These are phyloP conservation scores for Heterobasidion occidentale DNA, from an alignment of 1,284 basidiomycete species.

Conservation along the genomic window DNA sequence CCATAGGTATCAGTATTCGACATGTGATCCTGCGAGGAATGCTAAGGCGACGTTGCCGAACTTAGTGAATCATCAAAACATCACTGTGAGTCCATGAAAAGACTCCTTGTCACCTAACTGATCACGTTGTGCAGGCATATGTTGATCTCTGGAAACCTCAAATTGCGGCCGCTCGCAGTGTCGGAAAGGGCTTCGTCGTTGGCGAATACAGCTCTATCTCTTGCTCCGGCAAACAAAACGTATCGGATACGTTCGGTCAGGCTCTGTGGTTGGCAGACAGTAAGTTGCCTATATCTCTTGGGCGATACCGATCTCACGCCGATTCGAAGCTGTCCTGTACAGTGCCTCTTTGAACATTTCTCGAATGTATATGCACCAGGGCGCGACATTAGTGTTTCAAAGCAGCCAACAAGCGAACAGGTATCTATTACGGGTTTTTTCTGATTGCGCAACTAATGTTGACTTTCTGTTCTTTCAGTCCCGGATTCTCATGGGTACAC, in stretches of 20 bases:
- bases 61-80: conserved; percentile 26
- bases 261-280: conserved; percentile 28
- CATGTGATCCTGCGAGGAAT: conserved; percentile 26
- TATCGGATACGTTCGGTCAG: conserved; percentile 28
- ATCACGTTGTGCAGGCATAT: conserved; percentile 16
- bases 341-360: conserved; percentile 24
- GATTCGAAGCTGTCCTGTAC: conserved; percentile 22
- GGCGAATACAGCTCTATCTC: conserved; percentile 28
- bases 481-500: conserved; percentile 26
- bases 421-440: conserved; percentile 6
- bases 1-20: conserved; percentile 28
- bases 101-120: background rate
- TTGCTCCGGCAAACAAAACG: conserved; percentile 29
- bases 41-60: conserved; percentile 25
- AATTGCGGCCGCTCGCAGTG: conserved; percentile 22
- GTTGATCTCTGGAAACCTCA: conserved; percentile 29
- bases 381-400: conserved; percentile 27
- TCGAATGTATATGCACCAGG: conserved; percentile 28
- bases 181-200: conserved; percentile 25
- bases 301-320: background rate
- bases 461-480: conserved; percentile 9
- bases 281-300: conserved; percentile 8
- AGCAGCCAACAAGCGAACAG: conserved; percentile 25
- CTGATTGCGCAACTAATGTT: background rate
- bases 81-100: conserved; percentile 18